A percentile compares a stretch with the other conserved stretches of the same genome.
phyloP scores from a whole-genome alignment of 805 yeast species.

The Candida patagonica region DNA sequence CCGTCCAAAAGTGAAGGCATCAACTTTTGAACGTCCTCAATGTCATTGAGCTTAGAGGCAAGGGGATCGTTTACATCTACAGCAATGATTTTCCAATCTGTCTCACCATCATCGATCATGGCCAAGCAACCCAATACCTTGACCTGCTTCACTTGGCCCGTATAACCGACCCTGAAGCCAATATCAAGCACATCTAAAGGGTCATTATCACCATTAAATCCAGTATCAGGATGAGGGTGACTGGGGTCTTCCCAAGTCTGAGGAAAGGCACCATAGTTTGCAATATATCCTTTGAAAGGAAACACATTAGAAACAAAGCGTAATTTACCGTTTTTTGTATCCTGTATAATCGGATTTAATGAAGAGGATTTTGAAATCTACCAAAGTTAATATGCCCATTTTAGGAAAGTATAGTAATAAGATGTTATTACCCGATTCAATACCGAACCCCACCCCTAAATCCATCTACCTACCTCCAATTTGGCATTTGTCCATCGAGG shows the following conservation, averaged over 20 bases:
- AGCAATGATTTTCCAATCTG: conserved; percentile 87
- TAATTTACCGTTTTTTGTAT: conserved; percentile 61
- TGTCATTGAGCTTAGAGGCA: conserved; percentile 48
- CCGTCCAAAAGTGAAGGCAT: conserved; percentile 66
- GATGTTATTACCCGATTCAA: neutral
- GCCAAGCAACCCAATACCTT: conserved; percentile 94
- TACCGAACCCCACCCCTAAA: neutral
- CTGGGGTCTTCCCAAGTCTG: conserved; percentile 98
- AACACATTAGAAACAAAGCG: conserved; percentile 71
- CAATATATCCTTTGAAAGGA: conserved; percentile 79
- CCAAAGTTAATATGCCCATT: neutral
- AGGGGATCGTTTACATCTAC: conserved; percentile 61
- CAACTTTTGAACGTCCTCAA: conserved; percentile 55
- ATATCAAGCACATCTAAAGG: conserved; percentile 93
- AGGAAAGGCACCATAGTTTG: conserved; percentile 50
- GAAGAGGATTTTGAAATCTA: conserved; percentile 35
- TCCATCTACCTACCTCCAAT: conserved; percentile 45
- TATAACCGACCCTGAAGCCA: conserved; percentile 47
- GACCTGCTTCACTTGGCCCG: conserved; percentile 76
- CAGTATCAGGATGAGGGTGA: conserved; percentile 35
- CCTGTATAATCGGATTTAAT: conserved; percentile 76
- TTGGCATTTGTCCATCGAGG: conserved; percentile 89
- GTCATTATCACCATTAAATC: conserved; percentile 78
- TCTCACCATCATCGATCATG: conserved; percentile 90
- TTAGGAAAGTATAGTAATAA: neutral